Base-by-base conservation (phyloP, 2,329 filamentous ascomycete genomes). In the Verticillium zaregamsianum region DNA sequence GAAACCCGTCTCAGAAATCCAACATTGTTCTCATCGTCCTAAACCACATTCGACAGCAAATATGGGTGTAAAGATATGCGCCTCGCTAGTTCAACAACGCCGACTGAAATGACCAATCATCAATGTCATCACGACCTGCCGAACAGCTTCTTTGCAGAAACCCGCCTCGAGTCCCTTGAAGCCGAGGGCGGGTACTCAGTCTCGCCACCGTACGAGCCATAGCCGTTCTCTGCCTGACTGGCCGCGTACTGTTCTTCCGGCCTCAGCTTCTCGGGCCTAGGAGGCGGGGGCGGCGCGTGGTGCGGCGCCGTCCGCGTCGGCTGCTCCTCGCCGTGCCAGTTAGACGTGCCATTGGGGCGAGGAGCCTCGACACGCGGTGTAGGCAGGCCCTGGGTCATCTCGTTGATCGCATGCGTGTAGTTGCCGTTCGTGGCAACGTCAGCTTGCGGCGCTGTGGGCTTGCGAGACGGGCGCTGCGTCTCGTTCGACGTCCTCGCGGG, bases 261-360 rank as follows among this genome's bases (percentile, higher is more conserved):
- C 33, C 70, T 67, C 28, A 74, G 66, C 68, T 75, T 75, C 40
- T 73, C 72, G 1, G 73, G 73, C 2, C 73, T 67, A 1, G 71
- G 72, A 1, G 72, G 73, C 6, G 73, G 72, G 1, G 71, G 72
- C 7, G 72, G 72, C 3, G 68, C 66, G 39, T 66, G 63, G 9
- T 63, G 62, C 1, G 67, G 65, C 2, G 69, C 52, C 3, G 66
- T 60, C 5, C 66, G 64, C 32, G 67, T 65, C 54, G 65, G 67
- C 15, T 69, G 66, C 14, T 69, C 67, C 12, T 65, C 63, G 62
- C 62, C 45, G 61, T 68, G 60, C 31, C 57, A 64, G 11, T 57
- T 54, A 20, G 31, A 49, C 14, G 45, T 28, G 5, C 60, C 59
- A 40, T 59, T 64, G 28, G 54, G 31, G 15, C 62, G 62, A 2